Conservation (phyloP, 163 green algal species). For the Prototheca cutis region DNA sequence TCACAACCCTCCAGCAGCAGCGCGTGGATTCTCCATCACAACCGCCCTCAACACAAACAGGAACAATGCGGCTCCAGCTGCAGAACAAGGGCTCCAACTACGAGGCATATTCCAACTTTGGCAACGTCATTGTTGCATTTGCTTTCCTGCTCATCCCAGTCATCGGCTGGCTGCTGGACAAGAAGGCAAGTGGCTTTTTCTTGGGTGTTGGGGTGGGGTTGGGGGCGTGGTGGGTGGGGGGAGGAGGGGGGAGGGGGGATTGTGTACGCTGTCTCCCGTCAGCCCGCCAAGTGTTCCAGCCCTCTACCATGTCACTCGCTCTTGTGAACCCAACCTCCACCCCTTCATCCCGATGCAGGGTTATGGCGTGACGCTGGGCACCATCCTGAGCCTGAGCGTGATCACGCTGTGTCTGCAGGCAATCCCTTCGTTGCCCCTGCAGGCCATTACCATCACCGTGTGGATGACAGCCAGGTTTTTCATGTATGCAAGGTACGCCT, state of each 20-base stretch:
- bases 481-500: conserved; percentile 38
- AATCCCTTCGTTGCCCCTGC: conserved; percentile 34
- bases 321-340: no score
- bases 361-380: conserved; percentile 44
- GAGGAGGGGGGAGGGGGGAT: neutral
- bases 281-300: no score
- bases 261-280: no score
- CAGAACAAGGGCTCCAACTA: conserved; percentile 36
- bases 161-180: conserved; percentile 52
- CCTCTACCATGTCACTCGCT: no score
- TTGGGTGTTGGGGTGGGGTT: no score
- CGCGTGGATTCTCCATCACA: neutral
- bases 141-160: conserved; percentile 46
- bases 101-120: conserved; percentile 39
- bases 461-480: conserved; percentile 50
- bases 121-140: conserved; percentile 49
- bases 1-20: no score
- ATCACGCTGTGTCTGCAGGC: conserved; percentile 35
- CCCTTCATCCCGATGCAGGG: conserved; percentile 18
- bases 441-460: conserved; percentile 38
- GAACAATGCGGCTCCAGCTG: conserved; percentile 43
- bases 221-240: neutral
- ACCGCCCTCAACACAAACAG: neutral
- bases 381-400: conserved; percentile 43
- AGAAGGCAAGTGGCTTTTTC: conserved; percentile 26